A percentile compares a stretch with the other conserved stretches of the same genome.
phyloP scores from a whole-genome alignment of 768 basidiomycete genomes.

The Mycena kentingensis region DNA sequence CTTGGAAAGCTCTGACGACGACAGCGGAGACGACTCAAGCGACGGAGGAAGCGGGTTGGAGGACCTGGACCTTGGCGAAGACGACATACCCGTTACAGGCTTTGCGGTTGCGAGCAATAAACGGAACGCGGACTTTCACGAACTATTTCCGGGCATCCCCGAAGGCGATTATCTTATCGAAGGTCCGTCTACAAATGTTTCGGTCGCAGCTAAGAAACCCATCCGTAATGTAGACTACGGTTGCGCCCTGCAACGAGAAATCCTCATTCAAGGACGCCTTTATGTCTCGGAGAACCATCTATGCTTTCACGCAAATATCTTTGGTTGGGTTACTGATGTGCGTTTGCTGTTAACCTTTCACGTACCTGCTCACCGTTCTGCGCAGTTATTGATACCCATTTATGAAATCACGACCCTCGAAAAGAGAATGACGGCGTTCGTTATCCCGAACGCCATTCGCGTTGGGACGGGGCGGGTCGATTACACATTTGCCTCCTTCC shows the following conservation, averaged over 20 bases:
- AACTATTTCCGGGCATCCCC: conserved; percentile 83
- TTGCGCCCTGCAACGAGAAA: conserved; percentile 94
- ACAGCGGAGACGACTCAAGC: conserved; percentile 26
- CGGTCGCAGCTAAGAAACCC: no score
- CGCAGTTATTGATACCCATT: conserved; percentile 83
- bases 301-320: conserved; percentile 99
- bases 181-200: conserved; percentile 52
- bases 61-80: conserved; percentile 55
- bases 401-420: conserved; percentile 84
- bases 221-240: conserved; percentile 75
- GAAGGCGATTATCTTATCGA: conserved; percentile 98
- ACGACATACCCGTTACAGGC: conserved; percentile 90
- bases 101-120: conserved; percentile 97
- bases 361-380: conserved; percentile 8
- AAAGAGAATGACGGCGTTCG: conserved; percentile 97
- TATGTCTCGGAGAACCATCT: conserved; percentile 99
- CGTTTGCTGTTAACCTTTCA: conserved; percentile 33
- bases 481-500: conserved; percentile 95
- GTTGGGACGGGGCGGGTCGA: conserved; percentile 81
- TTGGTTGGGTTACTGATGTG: conserved; percentile 98
- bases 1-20: conserved; percentile 27
- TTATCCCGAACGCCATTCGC: conserved; percentile 95
- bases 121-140: conserved; percentile 94
- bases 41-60: conserved; percentile 22
- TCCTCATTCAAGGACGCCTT: conserved; percentile 91